Conservation (phyloP, 331 rosid genomes). For the Acacia pycnantha region DNA sequence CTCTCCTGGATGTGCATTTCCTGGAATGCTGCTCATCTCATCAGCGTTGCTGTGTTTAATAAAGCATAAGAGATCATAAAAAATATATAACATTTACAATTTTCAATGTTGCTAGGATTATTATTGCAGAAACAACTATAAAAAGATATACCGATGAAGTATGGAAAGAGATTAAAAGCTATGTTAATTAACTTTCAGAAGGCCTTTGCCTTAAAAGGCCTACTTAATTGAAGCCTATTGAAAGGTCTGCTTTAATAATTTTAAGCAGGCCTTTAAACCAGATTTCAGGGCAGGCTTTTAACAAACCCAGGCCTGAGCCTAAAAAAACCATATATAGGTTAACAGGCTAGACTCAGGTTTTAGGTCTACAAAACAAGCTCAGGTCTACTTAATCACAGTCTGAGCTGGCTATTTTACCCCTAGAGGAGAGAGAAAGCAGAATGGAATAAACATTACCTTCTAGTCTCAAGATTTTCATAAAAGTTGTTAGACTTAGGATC, state of each 20-base stretch:
- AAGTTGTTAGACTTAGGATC: conserved; percentile 24
- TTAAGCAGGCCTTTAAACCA: background rate
- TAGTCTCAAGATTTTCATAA: conserved; percentile 18
- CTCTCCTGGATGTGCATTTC: too few species aligned
- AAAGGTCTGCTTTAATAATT: background rate
- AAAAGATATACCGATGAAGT: background rate
- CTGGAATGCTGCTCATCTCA: too few species aligned
- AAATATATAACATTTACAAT: too few species aligned
- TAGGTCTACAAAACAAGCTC: background rate
- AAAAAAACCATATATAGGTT: background rate
- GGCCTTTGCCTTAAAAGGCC: background rate
- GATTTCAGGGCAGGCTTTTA: background rate
- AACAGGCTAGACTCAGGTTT: background rate
- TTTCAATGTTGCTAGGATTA: background rate
- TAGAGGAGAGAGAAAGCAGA: background rate
- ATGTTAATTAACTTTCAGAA: too few species aligned
- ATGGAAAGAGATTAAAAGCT: background rate
- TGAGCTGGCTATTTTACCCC: background rate
- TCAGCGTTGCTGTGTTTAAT: too few species aligned
- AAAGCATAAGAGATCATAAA: too few species aligned
- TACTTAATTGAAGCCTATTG: too few species aligned
- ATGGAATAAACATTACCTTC: conserved; percentile 40
- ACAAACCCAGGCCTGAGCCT: background rate
- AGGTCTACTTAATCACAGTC: background rate
- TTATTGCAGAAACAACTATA: background rate